These are phyloP conservation scores for Myotisia sp. DNA, from an alignment of 2,329 filamentous ascomycete genomes.

Conservation along the genomic window DNA sequence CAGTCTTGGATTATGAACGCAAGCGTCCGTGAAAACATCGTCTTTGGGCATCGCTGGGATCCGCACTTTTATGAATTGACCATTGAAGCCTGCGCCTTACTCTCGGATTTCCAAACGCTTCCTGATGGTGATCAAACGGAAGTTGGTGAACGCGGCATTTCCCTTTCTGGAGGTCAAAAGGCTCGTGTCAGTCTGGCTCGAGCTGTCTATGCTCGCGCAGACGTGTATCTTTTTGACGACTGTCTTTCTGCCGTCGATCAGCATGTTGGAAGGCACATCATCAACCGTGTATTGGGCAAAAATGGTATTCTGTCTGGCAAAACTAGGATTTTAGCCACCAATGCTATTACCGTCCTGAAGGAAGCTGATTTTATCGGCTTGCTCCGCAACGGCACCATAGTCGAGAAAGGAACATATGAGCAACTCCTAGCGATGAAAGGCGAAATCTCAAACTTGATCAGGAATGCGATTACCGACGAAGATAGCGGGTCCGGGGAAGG, in stretches of 20 bases:
- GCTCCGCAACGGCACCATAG: constrained; percentile 65
- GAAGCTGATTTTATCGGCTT: constrained; percentile 82
- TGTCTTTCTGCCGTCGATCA: constrained; percentile 95
- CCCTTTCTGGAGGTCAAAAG: constrained; percentile 89
- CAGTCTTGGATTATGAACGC: constrained; percentile 96
- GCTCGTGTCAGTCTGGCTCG: constrained; percentile 81
- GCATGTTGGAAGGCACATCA: constrained; percentile 87
- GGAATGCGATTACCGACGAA: constrained; percentile 47
- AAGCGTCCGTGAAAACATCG: constrained; percentile 89
- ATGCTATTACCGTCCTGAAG: constrained; percentile 79
- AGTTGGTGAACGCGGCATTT: constrained; percentile 93
- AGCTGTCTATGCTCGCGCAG: constrained; percentile 91
- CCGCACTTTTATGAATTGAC: constrained; percentile 88
- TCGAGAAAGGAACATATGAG: constrained; percentile 79
- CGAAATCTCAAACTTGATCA: constrained; percentile 70
- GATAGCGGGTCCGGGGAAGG: constrained; percentile 39
- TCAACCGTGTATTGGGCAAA: constrained; percentile 80
- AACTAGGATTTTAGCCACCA: constrained; percentile 85
- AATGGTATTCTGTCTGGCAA: constrained; percentile 71
- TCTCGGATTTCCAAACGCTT: constrained; percentile 80
- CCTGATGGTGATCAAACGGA: constrained; percentile 94
- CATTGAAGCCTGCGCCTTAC: constrained; percentile 74
- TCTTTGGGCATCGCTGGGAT: constrained; percentile 91
- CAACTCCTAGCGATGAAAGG: constrained; percentile 91
- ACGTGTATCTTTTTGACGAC: constrained; percentile 89